Base-by-base conservation (phyloP, 169 alveolate genomes). In the Blepharisma undulans region DNA sequence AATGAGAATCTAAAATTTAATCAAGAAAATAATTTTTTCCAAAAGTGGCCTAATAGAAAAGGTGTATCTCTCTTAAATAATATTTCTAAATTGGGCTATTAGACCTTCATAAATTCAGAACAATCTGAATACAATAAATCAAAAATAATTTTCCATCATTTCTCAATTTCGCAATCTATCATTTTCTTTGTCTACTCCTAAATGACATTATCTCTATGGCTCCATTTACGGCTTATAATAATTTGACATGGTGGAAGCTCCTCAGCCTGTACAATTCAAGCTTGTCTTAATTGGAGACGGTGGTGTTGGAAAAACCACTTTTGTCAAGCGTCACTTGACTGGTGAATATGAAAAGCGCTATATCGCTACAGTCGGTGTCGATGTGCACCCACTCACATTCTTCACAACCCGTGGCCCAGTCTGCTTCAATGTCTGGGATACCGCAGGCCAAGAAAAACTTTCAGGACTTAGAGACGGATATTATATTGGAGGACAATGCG, bases 361-460 rank as follows among this genome's bases (percentile, higher is more conserved):
- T 96, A 98, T 98, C 84, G 99, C 99, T 61, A 99, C 99, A n/a
- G 97, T 98, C 87, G 99, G 99, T 91, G 99, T 98, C 76, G 99
- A 99, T 93, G 99, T 99, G 29, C 99, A 98, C 93, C 99, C 99
- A 12, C 93, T 99, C 94, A 97, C 95, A 88, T 99, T 99, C 96
- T 95, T 96, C 93, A 99, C 99, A 34, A 98, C 98, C 88, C 97
- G 97, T 87, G 99, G 99, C 80, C 97, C 97, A 76, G 97, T 99
- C 88, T 96, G 97, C 92, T 98, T 99, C 97, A 98, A 97, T 94
- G 99, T 99, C 22, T 99, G 99, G 99, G 99, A 99, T 92, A 99
- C 99, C 29, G 99, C 99, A 30, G 99, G 99, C 21, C 99, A 99
- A 95, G 99, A 99, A 96, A 99, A 99, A 97, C 98, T 99, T 93